Base-by-base conservation (phyloP, 208 protist species). In the Crithidia sp. region DNA sequence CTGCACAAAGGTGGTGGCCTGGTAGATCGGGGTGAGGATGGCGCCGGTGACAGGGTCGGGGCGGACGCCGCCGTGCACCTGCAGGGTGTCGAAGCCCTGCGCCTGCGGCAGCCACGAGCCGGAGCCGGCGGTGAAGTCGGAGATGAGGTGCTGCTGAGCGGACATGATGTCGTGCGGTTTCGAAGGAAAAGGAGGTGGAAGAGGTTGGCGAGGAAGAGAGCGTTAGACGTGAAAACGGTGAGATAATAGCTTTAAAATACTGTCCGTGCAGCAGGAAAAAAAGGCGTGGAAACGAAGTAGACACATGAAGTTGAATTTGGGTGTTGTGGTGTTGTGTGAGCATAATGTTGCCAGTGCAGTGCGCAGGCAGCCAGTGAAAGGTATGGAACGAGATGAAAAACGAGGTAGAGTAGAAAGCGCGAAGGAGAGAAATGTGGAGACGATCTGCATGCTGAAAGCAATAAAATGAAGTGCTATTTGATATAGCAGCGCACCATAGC, bases 1-100 rank as follows among this genome's bases (percentile, higher is more conserved):
- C 83, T 98, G 92, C 43, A 96, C 90, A 79, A 96, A 98, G 8
- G 93, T 97, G 7, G 95, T 95, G 56, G 79, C 84, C 72, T 94
- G 91, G 76, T 91, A 95, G 43, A 98, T 86, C 17, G 95, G 92
- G 39, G 90, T 96, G 28, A 98, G 75, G 52, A 98, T 92, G 53
- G 93, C 90, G 37, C 93, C 95, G 14, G 91, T 97, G 37, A 93
- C 85, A 3, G 89, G 85, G 83, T 97, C 91, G 13, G 93, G 93
- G 53, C 75, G 78, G 13, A 94, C 86, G 68, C 91, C 93, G 19
- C 68, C 89, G 84, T 96, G 93, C 65, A 97, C 91, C 52, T 88
- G 78, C 59, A 94, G 64, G 39, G 91, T 96, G 69, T 93, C 86
- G 63, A 95, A 95, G 75, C 86, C 89, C 76, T 95, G 89, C 28